phyloP scores from a whole-genome alignment of 331 rosid genomes.

The Pyracantha coccinea region DNA sequence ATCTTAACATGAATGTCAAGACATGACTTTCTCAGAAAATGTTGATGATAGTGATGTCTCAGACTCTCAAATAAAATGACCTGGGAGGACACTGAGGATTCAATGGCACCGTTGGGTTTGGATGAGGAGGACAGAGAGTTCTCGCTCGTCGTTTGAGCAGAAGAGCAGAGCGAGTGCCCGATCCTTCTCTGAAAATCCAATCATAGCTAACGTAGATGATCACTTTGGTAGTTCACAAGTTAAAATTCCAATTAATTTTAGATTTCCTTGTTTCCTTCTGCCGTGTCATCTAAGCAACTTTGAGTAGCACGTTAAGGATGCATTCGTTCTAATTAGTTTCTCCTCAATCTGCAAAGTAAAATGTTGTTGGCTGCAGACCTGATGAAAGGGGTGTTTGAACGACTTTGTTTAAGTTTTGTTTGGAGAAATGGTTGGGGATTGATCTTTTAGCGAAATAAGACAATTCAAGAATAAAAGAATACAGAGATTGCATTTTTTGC shows the following conservation, averaged over 20 bases:
- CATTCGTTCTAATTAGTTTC: not conserved
- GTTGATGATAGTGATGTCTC: slow-evolving; percentile 10
- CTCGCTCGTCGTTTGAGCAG: slow-evolving; percentile 16
- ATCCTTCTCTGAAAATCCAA: slow-evolving; percentile 22
- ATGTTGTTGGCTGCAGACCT: slow-evolving; percentile 34
- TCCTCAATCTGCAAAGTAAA: not conserved
- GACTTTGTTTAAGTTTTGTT: not conserved
- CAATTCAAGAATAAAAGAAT: not conserved
- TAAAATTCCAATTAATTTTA: not conserved
- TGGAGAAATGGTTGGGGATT: not conserved
- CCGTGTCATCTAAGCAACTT: not conserved
- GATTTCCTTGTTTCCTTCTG: not conserved
- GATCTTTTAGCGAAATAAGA: not conserved
- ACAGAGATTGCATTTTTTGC: not conserved
- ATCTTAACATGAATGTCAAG: slow-evolving; percentile 16
- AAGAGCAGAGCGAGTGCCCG: slow-evolving; percentile 19
- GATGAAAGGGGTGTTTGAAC: not conserved
- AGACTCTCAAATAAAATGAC: not conserved
- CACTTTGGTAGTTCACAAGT: not conserved
- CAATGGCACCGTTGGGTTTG: not conserved
- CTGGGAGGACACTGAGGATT: slow-evolving; percentile 3
- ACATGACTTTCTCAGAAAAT: slow-evolving; percentile 4
- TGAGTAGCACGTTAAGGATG: not conserved
- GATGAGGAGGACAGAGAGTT: slow-evolving; percentile 24
- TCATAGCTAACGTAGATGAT: slow-evolving; percentile 31